Base-by-base conservation (phyloP, 2,329 filamentous ascomycete species). In the Trichocomaceae sp. region DNA sequence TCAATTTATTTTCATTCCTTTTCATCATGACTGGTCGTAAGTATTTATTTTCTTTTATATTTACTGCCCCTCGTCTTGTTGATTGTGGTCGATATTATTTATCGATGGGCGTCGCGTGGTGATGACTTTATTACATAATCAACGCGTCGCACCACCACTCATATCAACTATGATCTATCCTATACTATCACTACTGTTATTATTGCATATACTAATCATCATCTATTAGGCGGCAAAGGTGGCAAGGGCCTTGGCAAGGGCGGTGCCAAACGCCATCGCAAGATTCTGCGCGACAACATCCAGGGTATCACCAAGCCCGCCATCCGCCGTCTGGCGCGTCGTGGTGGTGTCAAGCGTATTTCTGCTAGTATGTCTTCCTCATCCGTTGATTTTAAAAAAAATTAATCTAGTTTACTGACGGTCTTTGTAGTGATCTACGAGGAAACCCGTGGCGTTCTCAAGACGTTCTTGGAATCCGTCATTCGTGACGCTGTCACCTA, bases 311-410 rank as follows among this genome's bases (percentile, higher is more conserved):
- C 91, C 73, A 97, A 97, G 87, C 92, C 91, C 67, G 91, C 91
- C 66, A 97, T 97, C 78, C 88, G 91, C 69, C 91, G 92, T 95
- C 91, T 97, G 73, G 91, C 91, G 62, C 91, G 91, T 80, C 91
- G 91, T 95, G 91, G 92, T 75, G 91, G 91, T 91, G 91, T 96
- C 83, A 96, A 96, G 89, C 91, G 91, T 96, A 96, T 96, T 72
- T 96, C 91, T 69, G 91, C 91, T 74, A 95, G 54, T 56, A 15
- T 22, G 54, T 52, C 12, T 9, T 26, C 17, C n/a, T 42, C 37
- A 26, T 26, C n/a, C 45, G 37, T 45, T n/a, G n/a, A n/a, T n/a
- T n/a, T 3, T 12, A 33, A 31, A 4, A 29, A 8, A 29, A 26
- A 8, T 26, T 4, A 15, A 7, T 47, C 1, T 42, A 12, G 39